These are phyloP conservation scores for Hippophae tibetana DNA, from an alignment of 306 rosid genomes.

Conservation along the genomic window DNA sequence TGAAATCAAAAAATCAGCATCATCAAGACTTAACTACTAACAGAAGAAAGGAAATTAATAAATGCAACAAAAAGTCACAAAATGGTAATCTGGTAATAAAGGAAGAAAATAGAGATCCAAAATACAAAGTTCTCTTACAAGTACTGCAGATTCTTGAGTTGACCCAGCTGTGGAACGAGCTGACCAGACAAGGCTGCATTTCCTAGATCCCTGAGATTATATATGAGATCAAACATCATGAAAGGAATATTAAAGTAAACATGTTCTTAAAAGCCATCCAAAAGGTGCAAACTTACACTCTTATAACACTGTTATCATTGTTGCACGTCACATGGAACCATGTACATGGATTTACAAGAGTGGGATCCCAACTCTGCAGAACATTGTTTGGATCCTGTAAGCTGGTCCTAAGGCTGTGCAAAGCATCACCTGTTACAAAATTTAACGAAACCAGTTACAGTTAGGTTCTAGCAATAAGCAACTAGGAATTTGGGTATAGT, in stretches of 20 bases:
- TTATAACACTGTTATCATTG: conserved; percentile 90
- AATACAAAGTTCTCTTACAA: conserved; percentile 47
- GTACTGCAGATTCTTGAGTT: conserved; percentile 89
- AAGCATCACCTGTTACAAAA: conserved; percentile 76
- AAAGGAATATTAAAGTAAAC: conserved; percentile 1
- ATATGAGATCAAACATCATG: conserved; percentile 18
- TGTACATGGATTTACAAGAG: conserved; percentile 95
- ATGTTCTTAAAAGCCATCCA: conserved; percentile 6
- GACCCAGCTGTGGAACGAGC: conserved; percentile 96
- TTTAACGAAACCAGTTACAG: background rate
- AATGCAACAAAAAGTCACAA: background rate
- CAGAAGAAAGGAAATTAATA: too few species aligned
- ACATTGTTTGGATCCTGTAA: conserved; percentile 91
- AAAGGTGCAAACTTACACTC: conserved; percentile 64
- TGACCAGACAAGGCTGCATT: conserved; percentile 93
- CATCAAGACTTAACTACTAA: too few species aligned
- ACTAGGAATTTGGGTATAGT: background rate
- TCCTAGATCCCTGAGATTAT: conserved; percentile 74
- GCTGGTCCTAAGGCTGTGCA: conserved; percentile 82
- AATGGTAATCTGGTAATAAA: background rate
- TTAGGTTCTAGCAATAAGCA: conserved; percentile 13
- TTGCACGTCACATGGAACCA: conserved; percentile 99
- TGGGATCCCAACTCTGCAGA: conserved; percentile 99
- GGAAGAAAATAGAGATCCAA: background rate
- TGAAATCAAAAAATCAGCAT: too few species aligned